Conservation (phyloP, 306 rosid genomes). For the Hippophae rhamnoides region DNA sequence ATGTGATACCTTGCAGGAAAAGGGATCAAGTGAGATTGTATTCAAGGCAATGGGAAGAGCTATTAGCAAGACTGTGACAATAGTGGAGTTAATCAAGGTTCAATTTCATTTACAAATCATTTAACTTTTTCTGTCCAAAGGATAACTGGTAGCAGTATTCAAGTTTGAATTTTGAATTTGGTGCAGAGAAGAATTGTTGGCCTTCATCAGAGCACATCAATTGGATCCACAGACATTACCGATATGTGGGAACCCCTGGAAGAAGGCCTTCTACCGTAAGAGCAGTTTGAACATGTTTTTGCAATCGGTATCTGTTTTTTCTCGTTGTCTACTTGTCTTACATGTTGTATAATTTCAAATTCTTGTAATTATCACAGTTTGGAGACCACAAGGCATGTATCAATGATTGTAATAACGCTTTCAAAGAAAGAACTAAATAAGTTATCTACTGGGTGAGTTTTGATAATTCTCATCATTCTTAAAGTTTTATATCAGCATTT, state of each 20-base stretch:
- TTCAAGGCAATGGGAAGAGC: conserved; percentile 91
- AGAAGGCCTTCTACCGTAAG: conserved; percentile 24
- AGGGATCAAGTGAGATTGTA: conserved; percentile 60
- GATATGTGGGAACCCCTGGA: conserved; percentile 25
- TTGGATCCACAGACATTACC: conserved; percentile 24
- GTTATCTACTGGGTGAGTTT: conserved; percentile 17
- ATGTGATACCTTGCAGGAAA: conserved; percentile 31
- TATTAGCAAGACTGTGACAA: conserved; percentile 67
- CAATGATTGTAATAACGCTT: conserved; percentile 15
- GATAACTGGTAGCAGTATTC: too few species aligned
- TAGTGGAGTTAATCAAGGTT: conserved; percentile 76
- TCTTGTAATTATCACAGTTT: conserved; percentile 7
- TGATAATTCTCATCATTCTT: too few species aligned
- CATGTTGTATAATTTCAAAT: not conserved
- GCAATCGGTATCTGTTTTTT: not conserved
- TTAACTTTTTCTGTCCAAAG: too few species aligned
- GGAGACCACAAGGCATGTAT: conserved; percentile 26
- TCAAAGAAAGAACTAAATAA: conserved; percentile 22
- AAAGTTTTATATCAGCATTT: not conserved
- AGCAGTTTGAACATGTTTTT: not conserved
- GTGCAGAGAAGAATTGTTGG: conserved; percentile 16
- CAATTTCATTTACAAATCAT: too few species aligned
- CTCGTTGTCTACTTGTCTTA: not conserved
- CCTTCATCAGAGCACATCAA: conserved; percentile 19
- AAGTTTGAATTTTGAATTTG: too few species aligned